Conservation (phyloP, 495 filamentous ascomycete genomes). For the Penicillium odoratum region DNA sequence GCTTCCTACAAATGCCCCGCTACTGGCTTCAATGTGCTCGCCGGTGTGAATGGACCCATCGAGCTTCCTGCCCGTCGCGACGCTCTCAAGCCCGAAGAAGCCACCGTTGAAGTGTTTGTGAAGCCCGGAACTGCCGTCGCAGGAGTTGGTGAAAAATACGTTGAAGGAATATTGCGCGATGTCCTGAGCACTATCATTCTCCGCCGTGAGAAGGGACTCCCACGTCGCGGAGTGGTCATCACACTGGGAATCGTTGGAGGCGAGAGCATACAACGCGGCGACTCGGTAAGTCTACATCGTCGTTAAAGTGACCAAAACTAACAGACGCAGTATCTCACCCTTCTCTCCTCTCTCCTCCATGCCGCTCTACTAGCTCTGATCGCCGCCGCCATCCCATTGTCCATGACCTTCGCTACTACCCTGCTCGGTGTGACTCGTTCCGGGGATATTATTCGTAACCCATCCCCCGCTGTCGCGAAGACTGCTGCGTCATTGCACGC, state of each 20-base stretch:
- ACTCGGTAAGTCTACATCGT: constrained; percentile 56
- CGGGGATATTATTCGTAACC: constrained; percentile 53
- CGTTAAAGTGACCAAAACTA: constrained; percentile 1
- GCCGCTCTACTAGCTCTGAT: constrained; percentile 71
- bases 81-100: constrained; percentile 80
- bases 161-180: constrained; percentile 33
- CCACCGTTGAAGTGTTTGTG: constrained; percentile 85
- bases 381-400: constrained; percentile 72
- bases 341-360: constrained; percentile 75
- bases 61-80: constrained; percentile 80
- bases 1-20: constrained; percentile 68
- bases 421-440: constrained; percentile 59
- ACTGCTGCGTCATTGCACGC: constrained; percentile 70
- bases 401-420: constrained; percentile 64
- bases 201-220: constrained; percentile 37
- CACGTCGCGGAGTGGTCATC: constrained; percentile 44
- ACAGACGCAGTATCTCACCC: constrained; percentile 63
- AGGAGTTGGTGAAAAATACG: constrained; percentile 74
- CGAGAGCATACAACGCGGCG: constrained; percentile 67
- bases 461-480: constrained; percentile 54
- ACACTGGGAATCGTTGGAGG: constrained; percentile 40
- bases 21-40: constrained; percentile 78
- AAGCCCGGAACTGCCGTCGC: constrained; percentile 64
- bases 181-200: constrained; percentile 35
- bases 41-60: constrained; percentile 87